Evolutionary conservation across 2,329 filamentous ascomycete genomes (phyloP).

Genomic region (Clarireedia monteithiana): DNA sequence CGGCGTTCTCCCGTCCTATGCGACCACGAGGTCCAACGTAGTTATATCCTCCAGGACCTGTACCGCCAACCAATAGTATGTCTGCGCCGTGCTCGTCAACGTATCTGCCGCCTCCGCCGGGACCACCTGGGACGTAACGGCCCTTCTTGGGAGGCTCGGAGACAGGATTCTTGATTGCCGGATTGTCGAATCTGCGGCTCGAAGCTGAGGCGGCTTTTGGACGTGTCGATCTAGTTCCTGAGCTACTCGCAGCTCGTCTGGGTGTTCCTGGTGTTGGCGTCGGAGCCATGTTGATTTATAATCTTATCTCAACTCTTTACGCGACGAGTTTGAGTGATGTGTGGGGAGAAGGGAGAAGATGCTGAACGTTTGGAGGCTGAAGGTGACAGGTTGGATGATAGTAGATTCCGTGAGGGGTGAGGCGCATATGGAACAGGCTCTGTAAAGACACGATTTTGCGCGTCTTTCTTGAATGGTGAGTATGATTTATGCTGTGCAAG

Average conservation of each 20-base stretch:
- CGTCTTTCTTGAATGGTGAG: not conserved
- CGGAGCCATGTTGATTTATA: constrained; percentile 6
- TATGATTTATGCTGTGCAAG: not conserved
- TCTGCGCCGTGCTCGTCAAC: constrained; percentile 64
- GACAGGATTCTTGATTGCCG: constrained; percentile 15
- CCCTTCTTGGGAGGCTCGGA: constrained; percentile 53
- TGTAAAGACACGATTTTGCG: constrained; percentile 6
- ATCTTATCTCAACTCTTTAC: not conserved
- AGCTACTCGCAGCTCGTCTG: constrained; percentile 8
- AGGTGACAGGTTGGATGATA: constrained; percentile 1
- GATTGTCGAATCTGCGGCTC: constrained; percentile 18
- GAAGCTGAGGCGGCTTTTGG: constrained; percentile 20
- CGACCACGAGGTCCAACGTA: constrained; percentile 45
- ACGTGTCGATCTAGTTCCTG: constrained; percentile 13
- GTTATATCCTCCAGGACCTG: constrained; percentile 40
- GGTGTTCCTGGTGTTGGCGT: constrained; percentile 8
- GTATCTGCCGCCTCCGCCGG: constrained; percentile 79
- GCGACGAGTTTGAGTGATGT: constrained; percentile 2
- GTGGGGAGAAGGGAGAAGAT: constrained; percentile 6
- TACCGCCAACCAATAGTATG: constrained; percentile 41
- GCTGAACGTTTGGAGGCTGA: not conserved
- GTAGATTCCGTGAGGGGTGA: constrained; percentile 6
- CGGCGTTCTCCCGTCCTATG: constrained; percentile 42
- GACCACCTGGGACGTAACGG: constrained; percentile 76
- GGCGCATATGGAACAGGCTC: constrained; percentile 6